Evolutionary conservation across 768 basidiomycete species (phyloP).

Genomic region (Termitomyces heimii): DNA sequence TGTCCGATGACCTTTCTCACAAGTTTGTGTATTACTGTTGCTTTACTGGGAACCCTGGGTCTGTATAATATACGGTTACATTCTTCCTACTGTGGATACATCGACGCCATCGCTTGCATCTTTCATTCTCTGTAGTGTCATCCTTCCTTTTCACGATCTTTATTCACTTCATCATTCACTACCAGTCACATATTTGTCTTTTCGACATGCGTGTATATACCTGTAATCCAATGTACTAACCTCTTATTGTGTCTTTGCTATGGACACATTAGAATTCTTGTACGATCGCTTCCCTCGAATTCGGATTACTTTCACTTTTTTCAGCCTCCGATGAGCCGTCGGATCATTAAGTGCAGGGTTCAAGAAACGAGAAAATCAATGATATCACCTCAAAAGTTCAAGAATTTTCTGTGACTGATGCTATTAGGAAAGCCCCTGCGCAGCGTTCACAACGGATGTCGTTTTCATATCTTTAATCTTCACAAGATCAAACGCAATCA

Average conservation of each 20-base stretch:
- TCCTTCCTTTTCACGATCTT: background rate
- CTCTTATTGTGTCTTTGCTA: background rate
- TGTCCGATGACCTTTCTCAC: background rate
- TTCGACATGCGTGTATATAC: background rate
- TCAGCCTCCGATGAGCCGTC: background rate
- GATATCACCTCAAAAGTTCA: background rate
- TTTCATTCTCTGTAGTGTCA: background rate
- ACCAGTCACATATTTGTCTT: background rate
- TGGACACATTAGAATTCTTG: background rate
- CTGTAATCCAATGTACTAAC: background rate
- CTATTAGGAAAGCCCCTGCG: background rate
- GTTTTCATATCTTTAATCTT: background rate
- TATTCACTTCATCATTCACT: background rate
- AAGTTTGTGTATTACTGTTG: background rate
- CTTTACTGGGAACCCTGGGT: background rate
- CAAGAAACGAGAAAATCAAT: background rate
- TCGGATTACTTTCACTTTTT: background rate
- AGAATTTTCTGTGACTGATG: background rate
- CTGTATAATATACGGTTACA: conserved; percentile 8
- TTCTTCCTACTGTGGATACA: conserved; percentile 2
- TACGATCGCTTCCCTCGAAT: background rate
- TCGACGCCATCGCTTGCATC: background rate
- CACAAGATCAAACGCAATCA: background rate
- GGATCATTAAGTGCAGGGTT: background rate
- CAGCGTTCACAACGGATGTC: background rate